These are phyloP conservation scores for Venturia oleaginea DNA, from an alignment of 2,329 filamentous ascomycete species.

Conservation along the genomic window DNA sequence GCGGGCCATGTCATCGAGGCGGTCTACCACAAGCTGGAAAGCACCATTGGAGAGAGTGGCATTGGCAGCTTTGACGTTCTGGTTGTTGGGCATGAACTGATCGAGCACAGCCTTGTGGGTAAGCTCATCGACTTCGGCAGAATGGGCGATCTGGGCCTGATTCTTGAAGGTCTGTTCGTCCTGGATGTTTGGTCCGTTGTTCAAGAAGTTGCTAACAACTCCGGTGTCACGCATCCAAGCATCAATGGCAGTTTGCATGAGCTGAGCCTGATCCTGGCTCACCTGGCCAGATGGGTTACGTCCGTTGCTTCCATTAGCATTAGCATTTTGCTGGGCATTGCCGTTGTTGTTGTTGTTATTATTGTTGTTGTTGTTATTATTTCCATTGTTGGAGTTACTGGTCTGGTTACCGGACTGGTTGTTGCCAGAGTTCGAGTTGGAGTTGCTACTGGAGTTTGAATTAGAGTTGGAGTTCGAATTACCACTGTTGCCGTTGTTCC, in stretches of 20 bases:
- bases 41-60: conserved; percentile 12
- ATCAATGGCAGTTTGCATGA: conserved; percentile 9
- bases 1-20: conserved; percentile 5
- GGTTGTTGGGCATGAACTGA: conserved; percentile 12
- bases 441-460: neutral
- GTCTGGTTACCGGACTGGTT: conserved; percentile 2
- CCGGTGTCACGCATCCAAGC: conserved; percentile 13
- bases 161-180: conserved; percentile 11
- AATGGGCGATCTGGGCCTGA: conserved; percentile 12
- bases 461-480: conserved; percentile 1
- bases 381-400: neutral
- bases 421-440: neutral
- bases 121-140: conserved; percentile 13
- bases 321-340: neutral
- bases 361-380: neutral
- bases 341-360: conserved; percentile 4
- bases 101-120: conserved; percentile 12
- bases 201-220: conserved; percentile 12
- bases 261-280: conserved; percentile 9
- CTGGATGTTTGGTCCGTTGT: neutral
- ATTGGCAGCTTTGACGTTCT: conserved; percentile 10
- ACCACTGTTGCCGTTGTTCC: conserved; percentile 7
- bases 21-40: conserved; percentile 13
- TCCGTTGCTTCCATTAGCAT: conserved; percentile 3
- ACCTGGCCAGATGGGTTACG: conserved; percentile 4